Percentiles rank a stretch among this genome's conserved stretches.
Evolutionary conservation across 2,329 filamentous ascomycete species (phyloP).

Genomic region (Apiospora sp.): DNA sequence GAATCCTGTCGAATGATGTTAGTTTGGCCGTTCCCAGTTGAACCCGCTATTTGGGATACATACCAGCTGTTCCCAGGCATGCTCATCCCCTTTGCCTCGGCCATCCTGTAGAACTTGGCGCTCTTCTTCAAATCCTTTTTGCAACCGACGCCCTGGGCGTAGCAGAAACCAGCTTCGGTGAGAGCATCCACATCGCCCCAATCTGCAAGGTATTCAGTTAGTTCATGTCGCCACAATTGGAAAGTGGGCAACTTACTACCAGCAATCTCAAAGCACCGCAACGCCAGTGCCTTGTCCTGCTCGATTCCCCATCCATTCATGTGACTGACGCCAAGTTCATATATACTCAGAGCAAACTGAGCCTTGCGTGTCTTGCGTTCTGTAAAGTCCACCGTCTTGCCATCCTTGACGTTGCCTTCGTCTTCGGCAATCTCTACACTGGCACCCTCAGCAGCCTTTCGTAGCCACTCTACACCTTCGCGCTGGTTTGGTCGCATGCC

Average conservation of each 20-base stretch:
- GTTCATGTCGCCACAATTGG: constrained; percentile 5
- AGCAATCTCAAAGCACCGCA: constrained; percentile 96
- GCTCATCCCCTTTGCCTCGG: constrained; percentile 91
- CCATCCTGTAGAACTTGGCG: constrained; percentile 87
- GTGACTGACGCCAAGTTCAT: constrained; percentile 94
- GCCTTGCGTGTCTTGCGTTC: constrained; percentile 86
- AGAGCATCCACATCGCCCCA: constrained; percentile 97
- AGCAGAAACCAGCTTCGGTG: constrained; percentile 94
- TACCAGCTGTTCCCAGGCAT: constrained; percentile 99
- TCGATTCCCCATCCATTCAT: constrained; percentile 98
- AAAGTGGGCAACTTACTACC: constrained; percentile 65
- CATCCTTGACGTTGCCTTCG: constrained; percentile 70
- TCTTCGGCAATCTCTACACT: constrained; percentile 85
- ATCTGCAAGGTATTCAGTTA: constrained; percentile 49
- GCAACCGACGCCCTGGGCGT: constrained; percentile 89
- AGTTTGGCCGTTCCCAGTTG: constrained; percentile 26
- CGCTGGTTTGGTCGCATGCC: constrained; percentile 92
- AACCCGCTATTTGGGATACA: constrained; percentile 45
- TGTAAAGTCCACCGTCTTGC: constrained; percentile 68
- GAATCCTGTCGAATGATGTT: constrained; percentile 72
- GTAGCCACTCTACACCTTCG: constrained; percentile 91
- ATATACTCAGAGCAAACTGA: constrained; percentile 94
- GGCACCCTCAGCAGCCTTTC: constrained; percentile 87
- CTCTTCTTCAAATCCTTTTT: constrained; percentile 97
- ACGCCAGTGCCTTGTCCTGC: constrained; percentile 85